A percentile compares a stretch with the other conserved stretches of the same genome.
Conservation (phyloP, 2,329 filamentous ascomycete genomes). For the Penicillium italicum region DNA sequence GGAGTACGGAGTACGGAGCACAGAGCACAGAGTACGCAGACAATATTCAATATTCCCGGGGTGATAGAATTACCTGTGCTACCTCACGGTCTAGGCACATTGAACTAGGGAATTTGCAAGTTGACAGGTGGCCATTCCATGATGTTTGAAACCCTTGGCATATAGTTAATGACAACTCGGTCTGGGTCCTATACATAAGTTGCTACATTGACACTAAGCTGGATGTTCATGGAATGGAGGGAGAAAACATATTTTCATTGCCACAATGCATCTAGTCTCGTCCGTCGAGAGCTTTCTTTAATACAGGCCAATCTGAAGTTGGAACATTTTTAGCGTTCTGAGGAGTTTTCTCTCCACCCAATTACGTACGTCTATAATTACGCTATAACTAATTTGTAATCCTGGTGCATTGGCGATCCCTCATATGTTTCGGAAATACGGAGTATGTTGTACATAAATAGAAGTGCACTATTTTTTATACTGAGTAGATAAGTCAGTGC, state of each 20-base stretch:
- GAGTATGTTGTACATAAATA: not conserved
- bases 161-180: not conserved
- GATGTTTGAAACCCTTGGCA: too few relatives aligned
- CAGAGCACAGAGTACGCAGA: too few relatives aligned
- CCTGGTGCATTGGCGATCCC: not conserved
- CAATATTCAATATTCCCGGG: not conserved
- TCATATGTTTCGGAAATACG: not conserved
- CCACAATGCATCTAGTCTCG: not conserved
- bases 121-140: not conserved
- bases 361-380: constrained; percentile 4
- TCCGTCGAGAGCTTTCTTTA: not conserved
- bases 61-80: not conserved
- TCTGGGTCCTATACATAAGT: not conserved
- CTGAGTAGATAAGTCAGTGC: too few relatives aligned
- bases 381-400: not conserved
- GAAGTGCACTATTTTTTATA: not conserved
- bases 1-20: too few relatives aligned
- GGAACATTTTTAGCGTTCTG: not conserved
- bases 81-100: not conserved
- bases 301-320: not conserved
- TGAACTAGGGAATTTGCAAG: not conserved
- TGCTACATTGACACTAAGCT: not conserved
- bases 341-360: not conserved
- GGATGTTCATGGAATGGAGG: not conserved
- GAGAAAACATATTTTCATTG: not conserved